Base-by-base conservation (phyloP, 345 rosid genomes). In the Gossypium longicalyx region DNA sequence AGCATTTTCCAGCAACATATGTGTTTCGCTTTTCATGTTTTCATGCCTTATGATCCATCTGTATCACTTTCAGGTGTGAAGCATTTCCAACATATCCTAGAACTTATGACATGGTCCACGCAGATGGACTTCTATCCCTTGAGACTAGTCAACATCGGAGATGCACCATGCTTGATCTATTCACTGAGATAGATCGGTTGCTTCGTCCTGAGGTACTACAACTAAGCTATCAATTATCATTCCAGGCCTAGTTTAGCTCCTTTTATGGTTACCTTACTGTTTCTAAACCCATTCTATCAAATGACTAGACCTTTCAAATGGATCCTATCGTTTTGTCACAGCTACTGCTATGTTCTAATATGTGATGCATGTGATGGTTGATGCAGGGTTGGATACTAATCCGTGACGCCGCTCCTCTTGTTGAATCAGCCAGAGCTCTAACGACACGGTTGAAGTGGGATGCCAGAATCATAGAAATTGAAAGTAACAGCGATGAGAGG, bases 141-240 rank as follows among this genome's bases (percentile, higher is more conserved):
- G 90, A 85, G 81, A 51, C 83, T 16, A 81, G 73, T 75, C 80
- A 83, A 78, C 83, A 68, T 64, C 82, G 77, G 49, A 48, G 82
- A 74, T 96, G 99, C 83, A 74, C 89, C 13, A 38, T 85, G 71
- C 82, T 86, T 67, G 90, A 88, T 57, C 52, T 96, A 6, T 90
- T 96, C 83, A 81, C 83, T 16, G 98, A 96, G 88, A 82, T 96
- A 69, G 99, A 96, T 70, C 88, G 98, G 23, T 44, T 96, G 72
- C 98, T 96, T 85, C 99, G 97, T 65, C 99, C 99, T 9, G 98
- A 96, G 98, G 99, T 91, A 94, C 69, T 59, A 17, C 58, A 70
- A 63, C 44, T 49, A 19, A 34, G 9, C 27, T 73, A 13, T 23
- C 54, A 44, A 22, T 67, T 22, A 45, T 45, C 53, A 38, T 12